Base-by-base conservation (phyloP, 2,329 filamentous ascomycete genomes). In the Fusarium hainanense region DNA sequence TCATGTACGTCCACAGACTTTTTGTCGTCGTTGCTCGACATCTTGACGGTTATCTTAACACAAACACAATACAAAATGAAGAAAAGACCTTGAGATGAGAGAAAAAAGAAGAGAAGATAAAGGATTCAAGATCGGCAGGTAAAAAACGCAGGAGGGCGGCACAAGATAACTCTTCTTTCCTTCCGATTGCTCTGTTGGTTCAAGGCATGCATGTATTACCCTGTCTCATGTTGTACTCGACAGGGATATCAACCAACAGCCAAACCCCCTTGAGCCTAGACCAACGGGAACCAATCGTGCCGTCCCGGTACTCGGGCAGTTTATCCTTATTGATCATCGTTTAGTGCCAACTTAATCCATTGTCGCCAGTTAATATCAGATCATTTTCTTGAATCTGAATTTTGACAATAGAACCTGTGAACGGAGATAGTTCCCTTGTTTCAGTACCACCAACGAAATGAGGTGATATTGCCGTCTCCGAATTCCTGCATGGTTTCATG, bases 21-120 rank as follows among this genome's bases (percentile, higher is more conserved):
- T 21, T 73, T 73, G 18, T 48, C 59, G 14, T 56, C 54, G 30
- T 58, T 62, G 18, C 13, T 48, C 27, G 71, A 52, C 71, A 73
- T 73, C 5, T 30, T 63, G 34, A 2, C 25, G 32, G 18, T 32
- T 43, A 55, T 46, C 4, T 8, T 13, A 14, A 49, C 18, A 3
- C 34, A 48, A 20, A 20, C 11, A 23, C 16, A 28, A 51, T 0
- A 4, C 7, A 11, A 11, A 27, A 16, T 18, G 3, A 16, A 7
- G 6, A 25, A 12, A 10, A 18, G 11, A 4, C 30, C 8, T 13
- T 13, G 6, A 41, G 4, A 46, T 32, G 2, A 5, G 44, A 12
- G 14, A 12, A 14, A 41, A 37, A 12, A 14, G 7, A 20, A n/a
- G 21, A 25, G 30, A n/a, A 50, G 16, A n/a, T 18, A n/a, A 32